Evolutionary conservation across 768 basidiomycete species (phyloP).

Genomic region (Panaeolus papilionaceus): DNA sequence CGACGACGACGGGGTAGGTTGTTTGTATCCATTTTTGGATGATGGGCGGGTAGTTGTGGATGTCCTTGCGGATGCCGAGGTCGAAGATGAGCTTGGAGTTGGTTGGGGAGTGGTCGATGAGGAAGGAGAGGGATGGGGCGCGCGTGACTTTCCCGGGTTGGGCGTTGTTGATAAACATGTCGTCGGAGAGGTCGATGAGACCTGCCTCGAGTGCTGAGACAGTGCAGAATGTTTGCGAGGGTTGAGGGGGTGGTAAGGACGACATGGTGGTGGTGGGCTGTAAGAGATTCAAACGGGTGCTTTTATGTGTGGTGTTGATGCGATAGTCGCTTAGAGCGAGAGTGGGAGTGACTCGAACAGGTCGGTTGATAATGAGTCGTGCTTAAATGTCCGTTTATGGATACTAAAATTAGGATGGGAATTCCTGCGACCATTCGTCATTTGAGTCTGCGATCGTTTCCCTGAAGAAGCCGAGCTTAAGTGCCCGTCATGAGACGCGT

Average conservation of each 20-base stretch:
- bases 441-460: too few relatives aligned
- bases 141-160: slow-evolving; percentile 32
- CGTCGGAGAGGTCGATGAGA: slow-evolving; percentile 43
- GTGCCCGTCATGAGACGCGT: too few relatives aligned
- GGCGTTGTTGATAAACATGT: slow-evolving; percentile 43
- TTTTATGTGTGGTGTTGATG: too few relatives aligned
- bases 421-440: too few relatives aligned
- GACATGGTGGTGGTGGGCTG: not conserved
- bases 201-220: slow-evolving; percentile 66
- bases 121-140: slow-evolving; percentile 58
- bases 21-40: slow-evolving; percentile 35
- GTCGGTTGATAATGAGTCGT: too few relatives aligned
- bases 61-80: slow-evolving; percentile 58
- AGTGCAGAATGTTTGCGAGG: slow-evolving; percentile 53
- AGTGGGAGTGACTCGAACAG: too few relatives aligned
- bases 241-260: not conserved
- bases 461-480: too few relatives aligned
- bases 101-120: slow-evolving; percentile 52
- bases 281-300: too few relatives aligned
- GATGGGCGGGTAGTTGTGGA: slow-evolving; percentile 45
- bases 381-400: too few relatives aligned
- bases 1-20: slow-evolving; percentile 31
- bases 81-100: slow-evolving; percentile 56
- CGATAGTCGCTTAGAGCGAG: too few relatives aligned
- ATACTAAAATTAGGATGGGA: too few relatives aligned